These are phyloP conservation scores for Chytridium lagenaria DNA, from an alignment of 371 early-diverging fungal genomes.

Conservation along the genomic window DNA sequence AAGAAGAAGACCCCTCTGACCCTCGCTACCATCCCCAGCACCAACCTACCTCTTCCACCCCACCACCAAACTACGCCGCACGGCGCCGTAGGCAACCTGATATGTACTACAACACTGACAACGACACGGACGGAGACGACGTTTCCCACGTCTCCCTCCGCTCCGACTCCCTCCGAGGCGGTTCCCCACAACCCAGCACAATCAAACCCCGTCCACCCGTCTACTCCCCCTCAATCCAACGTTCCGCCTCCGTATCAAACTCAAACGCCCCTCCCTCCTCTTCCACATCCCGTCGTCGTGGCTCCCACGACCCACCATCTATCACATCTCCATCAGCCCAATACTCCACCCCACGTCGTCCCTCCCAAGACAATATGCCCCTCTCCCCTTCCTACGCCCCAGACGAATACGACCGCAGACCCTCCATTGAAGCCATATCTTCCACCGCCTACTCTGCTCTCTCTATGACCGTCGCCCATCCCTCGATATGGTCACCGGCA, in stretches of 20 bases:
- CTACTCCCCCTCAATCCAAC: not conserved
- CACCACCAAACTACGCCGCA: not conserved
- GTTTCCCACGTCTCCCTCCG: not conserved
- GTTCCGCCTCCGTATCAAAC: not conserved
- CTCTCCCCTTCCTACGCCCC: not conserved
- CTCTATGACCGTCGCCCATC: slow-evolving; percentile 13
- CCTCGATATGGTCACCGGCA: not conserved
- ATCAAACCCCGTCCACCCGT: not conserved
- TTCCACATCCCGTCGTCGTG: not conserved
- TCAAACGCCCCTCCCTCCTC: not conserved
- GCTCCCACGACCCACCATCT: slow-evolving; percentile 1
- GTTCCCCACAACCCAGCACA: slow-evolving; percentile 12
- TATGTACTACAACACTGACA: not conserved
- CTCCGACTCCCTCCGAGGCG: slow-evolving; percentile 14
- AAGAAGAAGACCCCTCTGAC: not conserved
- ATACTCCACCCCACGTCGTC: not conserved
- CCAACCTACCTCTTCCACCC: not conserved
- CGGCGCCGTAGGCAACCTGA: not conserved
- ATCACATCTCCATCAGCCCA: not conserved
- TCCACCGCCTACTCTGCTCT: slow-evolving; percentile 11
- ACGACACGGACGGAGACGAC: not conserved
- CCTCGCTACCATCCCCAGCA: not conserved
- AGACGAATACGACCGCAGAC: not conserved
- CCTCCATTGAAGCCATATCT: slow-evolving; percentile 7
- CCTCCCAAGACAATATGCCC: slow-evolving; percentile 13